A percentile compares a stretch with the other conserved stretches of the same genome.
These are phyloP conservation scores for Microbotryum scabiosae DNA, from an alignment of 1,284 basidiomycete genomes.

Conservation along the genomic window DNA sequence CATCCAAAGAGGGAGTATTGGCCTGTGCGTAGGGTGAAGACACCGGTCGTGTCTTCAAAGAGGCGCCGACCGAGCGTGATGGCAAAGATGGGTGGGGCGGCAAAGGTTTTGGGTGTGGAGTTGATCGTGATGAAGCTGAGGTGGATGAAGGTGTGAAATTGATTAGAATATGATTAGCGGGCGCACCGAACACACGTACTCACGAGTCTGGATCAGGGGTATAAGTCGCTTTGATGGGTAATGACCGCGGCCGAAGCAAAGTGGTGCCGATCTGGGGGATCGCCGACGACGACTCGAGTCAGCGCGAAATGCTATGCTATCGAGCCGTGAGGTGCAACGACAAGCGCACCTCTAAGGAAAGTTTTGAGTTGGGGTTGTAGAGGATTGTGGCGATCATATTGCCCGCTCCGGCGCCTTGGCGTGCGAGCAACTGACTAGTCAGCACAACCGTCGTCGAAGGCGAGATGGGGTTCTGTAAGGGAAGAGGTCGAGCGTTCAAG, in stretches of 20 bases:
- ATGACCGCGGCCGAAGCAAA: slow-evolving; percentile 43
- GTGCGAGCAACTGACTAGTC: slow-evolving; percentile 37
- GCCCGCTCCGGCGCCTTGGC: slow-evolving; percentile 40
- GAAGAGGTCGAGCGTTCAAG: neutral
- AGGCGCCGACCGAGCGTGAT: slow-evolving; percentile 44
- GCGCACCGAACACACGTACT: slow-evolving; percentile 15
- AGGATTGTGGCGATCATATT: slow-evolving; percentile 54
- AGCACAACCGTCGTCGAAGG: slow-evolving; percentile 22
- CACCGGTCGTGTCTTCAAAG: slow-evolving; percentile 40
- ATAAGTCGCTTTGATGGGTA: slow-evolving; percentile 43
- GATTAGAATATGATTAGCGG: no score
- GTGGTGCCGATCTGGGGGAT: slow-evolving; percentile 36
- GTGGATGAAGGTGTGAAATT: neutral
- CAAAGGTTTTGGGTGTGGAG: slow-evolving; percentile 31
- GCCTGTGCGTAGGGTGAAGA: slow-evolving; percentile 35
- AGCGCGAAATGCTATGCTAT: no score
- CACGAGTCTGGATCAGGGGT: slow-evolving; percentile 44
- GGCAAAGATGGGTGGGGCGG: slow-evolving; percentile 41
- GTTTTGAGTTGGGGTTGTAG: slow-evolving; percentile 55
- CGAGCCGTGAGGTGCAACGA: no score
- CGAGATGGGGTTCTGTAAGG: slow-evolving; percentile 18
- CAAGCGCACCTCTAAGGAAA: slow-evolving; percentile 47
- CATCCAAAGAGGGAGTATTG: slow-evolving; percentile 36
- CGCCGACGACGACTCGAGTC: no score
- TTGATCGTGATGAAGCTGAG: slow-evolving; percentile 40